A percentile compares a stretch with the other conserved stretches of the same genome.
phyloP scores from a whole-genome alignment of 768 basidiomycete genomes.

The Naganishia antarctica region DNA sequence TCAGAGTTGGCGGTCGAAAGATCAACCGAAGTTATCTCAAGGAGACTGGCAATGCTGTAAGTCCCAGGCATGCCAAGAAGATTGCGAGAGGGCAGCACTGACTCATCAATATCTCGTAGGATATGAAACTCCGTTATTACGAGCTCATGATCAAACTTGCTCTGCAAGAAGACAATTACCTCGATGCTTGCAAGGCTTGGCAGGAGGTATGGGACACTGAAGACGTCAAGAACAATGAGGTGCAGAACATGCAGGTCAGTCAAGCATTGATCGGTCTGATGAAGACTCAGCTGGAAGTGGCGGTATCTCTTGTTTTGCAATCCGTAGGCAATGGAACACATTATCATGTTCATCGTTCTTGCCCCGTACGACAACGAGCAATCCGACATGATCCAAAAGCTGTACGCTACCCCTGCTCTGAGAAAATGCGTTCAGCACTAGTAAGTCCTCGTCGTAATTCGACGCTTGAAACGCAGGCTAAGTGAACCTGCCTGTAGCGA shows the following conservation, averaged over 20 bases:
- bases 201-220: slow-evolving; percentile 97
- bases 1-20: slow-evolving; percentile 83
- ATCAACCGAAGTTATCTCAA: slow-evolving; percentile 90
- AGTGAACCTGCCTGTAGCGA: slow-evolving; percentile 59
- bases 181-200: slow-evolving; percentile 92
- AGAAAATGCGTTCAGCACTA: slow-evolving; percentile 76
- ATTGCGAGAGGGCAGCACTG: too few species aligned
- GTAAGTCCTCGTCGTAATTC: slow-evolving; percentile 51
- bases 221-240: slow-evolving; percentile 76
- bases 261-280: slow-evolving; percentile 44
- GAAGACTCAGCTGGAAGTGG: not conserved
- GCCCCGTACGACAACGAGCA: slow-evolving; percentile 96
- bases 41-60: slow-evolving; percentile 78
- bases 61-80: too few species aligned
- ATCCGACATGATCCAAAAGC: slow-evolving; percentile 88
- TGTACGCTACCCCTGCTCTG: slow-evolving; percentile 72
- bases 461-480: not conserved
- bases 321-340: slow-evolving; percentile 79
- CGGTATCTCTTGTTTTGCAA: slow-evolving; percentile 22
- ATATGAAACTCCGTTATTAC: slow-evolving; percentile 91
- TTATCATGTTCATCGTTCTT: slow-evolving; percentile 88
- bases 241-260: slow-evolving; percentile 46
- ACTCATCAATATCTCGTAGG: too few species aligned
- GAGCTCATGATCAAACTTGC: slow-evolving; percentile 95
- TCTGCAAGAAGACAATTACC: slow-evolving; percentile 73